Evolutionary conservation across 306 rosid species (phyloP), one percentile per base, ranked within the genome.

Genomic region (Alnus rubra): DNA sequence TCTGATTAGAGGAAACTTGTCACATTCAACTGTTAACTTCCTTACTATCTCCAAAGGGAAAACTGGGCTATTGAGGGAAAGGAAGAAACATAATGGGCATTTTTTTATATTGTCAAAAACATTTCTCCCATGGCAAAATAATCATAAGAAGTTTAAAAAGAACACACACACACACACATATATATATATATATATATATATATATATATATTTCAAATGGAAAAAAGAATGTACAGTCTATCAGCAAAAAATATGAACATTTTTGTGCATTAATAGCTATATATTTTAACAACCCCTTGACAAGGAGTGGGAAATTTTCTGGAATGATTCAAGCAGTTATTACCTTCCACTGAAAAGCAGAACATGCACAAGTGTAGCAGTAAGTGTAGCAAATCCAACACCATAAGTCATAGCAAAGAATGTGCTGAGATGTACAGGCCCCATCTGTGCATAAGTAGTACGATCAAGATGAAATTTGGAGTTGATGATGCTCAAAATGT

Each of bases 391-490:
- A 30, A 93, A 91, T 73, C 97, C 97, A 58, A 91, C 85, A 48
- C 98, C 98, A 79, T 85, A 86, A 19, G 93, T 88, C 89, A 91
- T 84, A 37, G 97, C 90, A 73, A 93, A 93, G 86, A 93, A 91
- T 18, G 97, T 89, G 73, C 97, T 93, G 76, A 93, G 81, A 85
- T 91, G 87, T 48, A 91, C 62, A 30, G 90, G 82, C 12, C 98
- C 98, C 0, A 30, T 75, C 77, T 79, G 73, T 0, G 81, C 28
- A 82, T 89, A 93, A 35, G 83, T 83, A 4, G 23, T 13, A 13
- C 83, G 92, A 67, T 91, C 98, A 54, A 93, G 98, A 55, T 87
- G 89, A 80, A 93, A 93, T 4, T 88, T 45, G 5, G 90, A 78
- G 67, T 89, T 73, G 44, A 91, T 90, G 77, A 93, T 88, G 51